Conservation (phyloP, 2,329 filamentous ascomycete genomes). For the Trichoderma oligosporum region DNA sequence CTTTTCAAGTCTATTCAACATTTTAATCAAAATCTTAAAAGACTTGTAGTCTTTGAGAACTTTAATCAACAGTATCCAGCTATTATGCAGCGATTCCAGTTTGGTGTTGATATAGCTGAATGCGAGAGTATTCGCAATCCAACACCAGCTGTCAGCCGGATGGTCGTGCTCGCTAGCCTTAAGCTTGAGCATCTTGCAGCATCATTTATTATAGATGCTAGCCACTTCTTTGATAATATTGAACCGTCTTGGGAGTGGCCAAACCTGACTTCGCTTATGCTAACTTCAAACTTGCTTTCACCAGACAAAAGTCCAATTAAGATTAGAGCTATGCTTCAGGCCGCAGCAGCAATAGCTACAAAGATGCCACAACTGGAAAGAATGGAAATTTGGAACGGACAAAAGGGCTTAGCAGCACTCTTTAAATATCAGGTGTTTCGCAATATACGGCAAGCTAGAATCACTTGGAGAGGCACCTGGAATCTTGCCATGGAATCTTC, state of each 20-base stretch:
- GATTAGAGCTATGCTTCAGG: conserved; percentile 26
- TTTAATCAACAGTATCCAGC: conserved; percentile 2
- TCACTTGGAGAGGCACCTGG: conserved; percentile 21
- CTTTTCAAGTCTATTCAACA: not conserved
- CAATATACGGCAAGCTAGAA: conserved; percentile 5
- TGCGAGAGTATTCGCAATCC: conserved; percentile 21
- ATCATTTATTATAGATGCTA: conserved; percentile 30
- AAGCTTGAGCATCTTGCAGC: conserved; percentile 28
- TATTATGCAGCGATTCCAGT: not conserved
- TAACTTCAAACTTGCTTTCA: conserved; percentile 29
- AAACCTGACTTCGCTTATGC: conserved; percentile 28
- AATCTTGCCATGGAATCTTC: conserved; percentile 6
- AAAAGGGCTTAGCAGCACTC: conserved; percentile 23
- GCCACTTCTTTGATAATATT: conserved; percentile 26
- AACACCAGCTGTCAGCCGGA: conserved; percentile 24
- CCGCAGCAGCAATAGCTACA: conserved; percentile 25
- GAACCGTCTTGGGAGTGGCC: conserved; percentile 22
- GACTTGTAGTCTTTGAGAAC: conserved; percentile 7
- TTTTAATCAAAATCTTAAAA: not conserved
- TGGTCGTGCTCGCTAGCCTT: conserved; percentile 28
- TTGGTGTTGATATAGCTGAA: not conserved
- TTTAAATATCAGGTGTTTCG: conserved; percentile 23
- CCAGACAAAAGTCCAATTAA: conserved; percentile 15
- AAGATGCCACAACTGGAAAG: conserved; percentile 31
- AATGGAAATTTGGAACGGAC: conserved; percentile 35